Percentiles rank a stretch among this genome's conserved stretches.
These are phyloP conservation scores for Lizonia empirigonia DNA, from an alignment of 2,329 filamentous ascomycete genomes.

Conservation along the genomic window DNA sequence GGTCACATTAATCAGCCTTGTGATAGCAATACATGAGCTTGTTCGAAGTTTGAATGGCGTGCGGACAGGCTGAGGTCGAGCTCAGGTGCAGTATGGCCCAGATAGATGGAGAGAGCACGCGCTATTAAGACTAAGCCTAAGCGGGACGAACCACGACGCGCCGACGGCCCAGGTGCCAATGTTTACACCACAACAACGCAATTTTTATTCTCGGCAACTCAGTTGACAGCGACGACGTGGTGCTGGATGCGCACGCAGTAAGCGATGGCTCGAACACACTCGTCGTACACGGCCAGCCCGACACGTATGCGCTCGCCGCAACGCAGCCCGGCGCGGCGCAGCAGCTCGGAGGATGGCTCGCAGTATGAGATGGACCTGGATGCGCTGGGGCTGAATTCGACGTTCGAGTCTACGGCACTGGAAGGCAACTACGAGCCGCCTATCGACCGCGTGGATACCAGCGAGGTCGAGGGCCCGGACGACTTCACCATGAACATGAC, in stretches of 20 bases:
- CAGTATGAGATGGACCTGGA: conserved; percentile 50
- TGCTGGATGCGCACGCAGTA: conserved; percentile 15
- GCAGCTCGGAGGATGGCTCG: conserved; percentile 40
- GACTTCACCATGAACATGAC: conserved; percentile 53
- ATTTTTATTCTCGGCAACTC: background rate
- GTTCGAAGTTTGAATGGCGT: too few species aligned
- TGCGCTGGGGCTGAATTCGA: conserved; percentile 45
- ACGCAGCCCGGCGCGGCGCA: conserved; percentile 35
- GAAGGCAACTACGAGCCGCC: conserved; percentile 35
- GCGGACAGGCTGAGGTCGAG: too few species aligned
- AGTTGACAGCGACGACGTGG: background rate
- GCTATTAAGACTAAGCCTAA: too few species aligned
- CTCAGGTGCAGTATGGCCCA: too few species aligned
- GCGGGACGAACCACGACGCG: too few species aligned
- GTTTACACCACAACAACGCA: conserved; percentile 5
- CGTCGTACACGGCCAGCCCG: conserved; percentile 44
- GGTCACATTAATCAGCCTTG: too few species aligned
- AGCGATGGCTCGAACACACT: conserved; percentile 42
- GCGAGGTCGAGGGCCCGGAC: conserved; percentile 50
- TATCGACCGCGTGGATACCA: conserved; percentile 47
- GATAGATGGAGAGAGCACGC: too few species aligned
- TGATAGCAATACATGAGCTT: too few species aligned
- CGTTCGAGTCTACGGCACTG: conserved; percentile 42
- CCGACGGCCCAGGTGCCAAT: background rate
- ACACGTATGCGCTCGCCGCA: conserved; percentile 33